phyloP scores from a whole-genome alignment of 352 stramenopile species.

The Pythium sukuiense region DNA sequence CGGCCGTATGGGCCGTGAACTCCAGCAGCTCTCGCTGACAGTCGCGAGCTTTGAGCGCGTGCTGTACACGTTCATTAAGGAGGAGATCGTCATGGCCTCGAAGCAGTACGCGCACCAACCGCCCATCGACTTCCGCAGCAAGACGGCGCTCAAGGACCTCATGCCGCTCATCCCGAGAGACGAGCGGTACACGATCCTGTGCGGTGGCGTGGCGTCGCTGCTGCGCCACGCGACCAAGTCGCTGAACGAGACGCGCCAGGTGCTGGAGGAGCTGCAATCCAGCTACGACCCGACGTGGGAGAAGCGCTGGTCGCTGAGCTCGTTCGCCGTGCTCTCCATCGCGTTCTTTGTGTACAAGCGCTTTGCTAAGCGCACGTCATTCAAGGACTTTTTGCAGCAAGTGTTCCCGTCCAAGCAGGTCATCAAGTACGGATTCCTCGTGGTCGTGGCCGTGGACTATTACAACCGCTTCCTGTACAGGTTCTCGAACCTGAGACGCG shows the following conservation, averaged over 20 bases:
- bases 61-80: conserved; percentile 88
- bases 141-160: conserved; percentile 87
- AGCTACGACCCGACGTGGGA: conserved; percentile 85
- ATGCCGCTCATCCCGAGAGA: conserved; percentile 84
- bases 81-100: conserved; percentile 84
- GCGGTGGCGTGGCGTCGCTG: conserved; percentile 74
- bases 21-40: conserved; percentile 85
- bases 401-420: conserved; percentile 62
- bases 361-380: conserved; percentile 71
- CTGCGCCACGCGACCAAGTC: conserved; percentile 82
- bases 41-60: conserved; percentile 84
- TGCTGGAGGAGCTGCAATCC: conserved; percentile 78
- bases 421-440: conserved; percentile 60
- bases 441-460: conserved; percentile 62
- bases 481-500: conserved; percentile 80
- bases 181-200: conserved; percentile 82
- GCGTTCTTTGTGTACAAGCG: conserved; percentile 70
- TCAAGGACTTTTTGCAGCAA: conserved; percentile 63
- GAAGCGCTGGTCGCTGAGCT: conserved; percentile 83
- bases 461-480: conserved; percentile 78
- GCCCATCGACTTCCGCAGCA: conserved; percentile 72
- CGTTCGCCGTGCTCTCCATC: conserved; percentile 47
- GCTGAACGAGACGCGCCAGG: conserved; percentile 72
- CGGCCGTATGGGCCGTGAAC: conserved; percentile 73
- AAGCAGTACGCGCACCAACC: conserved; percentile 52